phyloP scores from a whole-genome alignment of 305 asterid species.

The Ilex paraguariensis region DNA sequence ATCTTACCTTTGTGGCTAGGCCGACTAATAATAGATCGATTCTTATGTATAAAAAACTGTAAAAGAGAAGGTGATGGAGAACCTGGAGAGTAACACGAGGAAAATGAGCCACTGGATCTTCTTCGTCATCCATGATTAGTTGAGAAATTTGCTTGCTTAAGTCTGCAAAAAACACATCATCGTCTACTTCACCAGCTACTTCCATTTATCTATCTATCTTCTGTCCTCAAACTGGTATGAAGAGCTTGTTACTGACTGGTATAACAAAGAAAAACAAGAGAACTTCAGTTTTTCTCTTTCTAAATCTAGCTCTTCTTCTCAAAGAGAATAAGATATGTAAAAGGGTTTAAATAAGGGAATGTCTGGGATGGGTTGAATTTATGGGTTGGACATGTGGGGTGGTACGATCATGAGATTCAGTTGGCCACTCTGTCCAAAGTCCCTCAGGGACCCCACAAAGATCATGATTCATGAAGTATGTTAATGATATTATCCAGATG shows the following conservation, averaged over 20 bases:
- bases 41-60: too few species aligned
- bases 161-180: conserved; percentile 77
- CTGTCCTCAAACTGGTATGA: too few species aligned
- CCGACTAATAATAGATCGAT: too few species aligned
- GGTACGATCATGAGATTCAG: conserved; percentile 43
- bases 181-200: conserved; percentile 54
- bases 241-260: not conserved
- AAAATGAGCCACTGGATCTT: conserved; percentile 25
- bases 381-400: conserved; percentile 44
- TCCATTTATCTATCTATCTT: conserved; percentile 29
- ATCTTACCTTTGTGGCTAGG: too few species aligned
- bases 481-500: conserved; percentile 49
- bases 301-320: conserved; percentile 1
- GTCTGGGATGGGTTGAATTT: conserved; percentile 35
- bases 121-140: conserved; percentile 79
- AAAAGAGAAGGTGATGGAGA: not conserved
- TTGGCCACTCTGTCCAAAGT: conserved; percentile 39
- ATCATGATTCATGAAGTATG: conserved; percentile 15
- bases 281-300: conserved; percentile 1
- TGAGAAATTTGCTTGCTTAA: conserved; percentile 78
- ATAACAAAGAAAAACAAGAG: conserved; percentile 5
- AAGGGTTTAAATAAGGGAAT: conserved; percentile 32
- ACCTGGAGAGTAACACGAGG: conserved; percentile 52
- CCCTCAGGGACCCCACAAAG: conserved; percentile 28
- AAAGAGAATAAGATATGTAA: conserved; percentile 24